Evolutionary conservation across 352 stramenopile genomes (phyloP).

Genomic region (Phytophthora constricta): DNA sequence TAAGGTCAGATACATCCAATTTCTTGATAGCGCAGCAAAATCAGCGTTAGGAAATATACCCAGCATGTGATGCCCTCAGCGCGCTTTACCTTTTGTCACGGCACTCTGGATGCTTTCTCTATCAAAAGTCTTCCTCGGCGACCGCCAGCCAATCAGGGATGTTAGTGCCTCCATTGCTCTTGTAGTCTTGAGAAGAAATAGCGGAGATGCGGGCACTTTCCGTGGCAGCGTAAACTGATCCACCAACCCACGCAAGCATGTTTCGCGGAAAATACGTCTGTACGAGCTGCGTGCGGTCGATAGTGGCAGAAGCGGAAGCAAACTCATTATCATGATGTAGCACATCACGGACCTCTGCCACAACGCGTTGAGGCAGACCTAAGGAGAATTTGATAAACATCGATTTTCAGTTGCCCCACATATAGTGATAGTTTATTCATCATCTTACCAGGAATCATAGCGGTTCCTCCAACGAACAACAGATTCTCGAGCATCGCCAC

Average conservation of each 20-base stretch:
- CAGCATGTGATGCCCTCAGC: conserved; percentile 9
- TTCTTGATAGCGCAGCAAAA: conserved; percentile 26
- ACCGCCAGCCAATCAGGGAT: conserved; percentile 76
- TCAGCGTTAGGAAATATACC: conserved; percentile 20
- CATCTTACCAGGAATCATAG: conserved; percentile 76
- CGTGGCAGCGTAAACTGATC: conserved; percentile 77
- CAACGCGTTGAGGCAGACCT: conserved; percentile 65
- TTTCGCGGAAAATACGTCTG: conserved; percentile 71
- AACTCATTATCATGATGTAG: conserved; percentile 52
- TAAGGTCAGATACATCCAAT: conserved; percentile 6
- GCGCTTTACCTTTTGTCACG: background rate
- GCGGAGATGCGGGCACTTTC: conserved; percentile 46
- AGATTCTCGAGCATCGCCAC: conserved; percentile 74
- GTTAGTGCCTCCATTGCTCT: conserved; percentile 33
- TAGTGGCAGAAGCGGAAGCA: conserved; percentile 35
- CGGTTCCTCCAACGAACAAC: conserved; percentile 72
- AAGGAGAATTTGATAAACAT: background rate
- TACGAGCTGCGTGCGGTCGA: conserved; percentile 49
- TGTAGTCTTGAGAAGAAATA: conserved; percentile 69
- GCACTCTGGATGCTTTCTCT: conserved; percentile 12
- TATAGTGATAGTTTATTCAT: background rate
- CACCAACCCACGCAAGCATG: conserved; percentile 79
- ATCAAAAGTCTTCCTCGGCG: conserved; percentile 40
- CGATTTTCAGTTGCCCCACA: background rate
- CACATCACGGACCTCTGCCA: conserved; percentile 49